These are phyloP conservation scores for Pisolithus albus DNA, from an alignment of 768 basidiomycete species.

Conservation along the genomic window DNA sequence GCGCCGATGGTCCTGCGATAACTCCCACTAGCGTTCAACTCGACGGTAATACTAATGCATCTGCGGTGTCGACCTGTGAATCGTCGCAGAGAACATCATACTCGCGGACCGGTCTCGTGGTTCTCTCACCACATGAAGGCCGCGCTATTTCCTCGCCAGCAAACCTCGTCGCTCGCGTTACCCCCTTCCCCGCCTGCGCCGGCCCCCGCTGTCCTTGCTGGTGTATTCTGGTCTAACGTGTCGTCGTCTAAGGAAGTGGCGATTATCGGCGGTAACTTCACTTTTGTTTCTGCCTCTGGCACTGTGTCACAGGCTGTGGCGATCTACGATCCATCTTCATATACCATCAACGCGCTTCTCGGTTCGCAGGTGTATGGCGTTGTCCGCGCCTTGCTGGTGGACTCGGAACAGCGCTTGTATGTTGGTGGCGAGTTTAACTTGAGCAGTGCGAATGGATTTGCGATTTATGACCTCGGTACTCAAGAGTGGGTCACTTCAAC, in stretches of 20 bases:
- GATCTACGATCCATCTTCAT: constrained; percentile 57
- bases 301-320: constrained; percentile 50
- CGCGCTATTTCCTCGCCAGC: constrained; percentile 44
- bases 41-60: constrained; percentile 30
- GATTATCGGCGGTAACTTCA: constrained; percentile 89
- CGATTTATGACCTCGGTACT: constrained; percentile 67
- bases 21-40: constrained; percentile 57
- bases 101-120: constrained; percentile 38
- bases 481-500: constrained; percentile 57
- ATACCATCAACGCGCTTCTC: constrained; percentile 44
- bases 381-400: constrained; percentile 70
- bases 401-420: constrained; percentile 54
- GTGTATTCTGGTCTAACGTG: constrained; percentile 84
- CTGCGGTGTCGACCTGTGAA: constrained; percentile 27
- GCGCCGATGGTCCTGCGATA: constrained; percentile 52
- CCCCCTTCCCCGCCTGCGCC: constrained; percentile 48
- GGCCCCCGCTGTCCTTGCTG: constrained; percentile 80
- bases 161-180: constrained; percentile 42
- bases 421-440: constrained; percentile 82
- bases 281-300: constrained; percentile 41
- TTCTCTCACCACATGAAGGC: constrained; percentile 41
- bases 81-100: constrained; percentile 34
- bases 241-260: constrained; percentile 58
- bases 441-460: constrained; percentile 57
- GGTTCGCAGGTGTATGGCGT: constrained; percentile 67